Conservation (phyloP, 2,329 filamentous ascomycete genomes). For the Neocatenulostroma microsporum region DNA sequence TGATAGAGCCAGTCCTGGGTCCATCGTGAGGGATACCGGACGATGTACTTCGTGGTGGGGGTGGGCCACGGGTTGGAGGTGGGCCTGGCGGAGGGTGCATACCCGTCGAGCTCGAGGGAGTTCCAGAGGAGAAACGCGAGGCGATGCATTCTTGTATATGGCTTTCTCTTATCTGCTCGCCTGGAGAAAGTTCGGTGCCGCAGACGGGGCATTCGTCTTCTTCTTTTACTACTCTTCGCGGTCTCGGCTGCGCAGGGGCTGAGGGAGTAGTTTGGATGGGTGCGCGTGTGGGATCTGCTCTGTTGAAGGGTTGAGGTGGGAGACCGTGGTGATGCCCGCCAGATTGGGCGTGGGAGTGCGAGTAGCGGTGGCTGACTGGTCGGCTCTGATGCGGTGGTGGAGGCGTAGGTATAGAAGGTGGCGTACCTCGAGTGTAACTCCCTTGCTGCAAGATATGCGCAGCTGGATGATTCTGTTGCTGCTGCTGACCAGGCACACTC, state of each 20-base stretch:
- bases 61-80: conserved; percentile 10
- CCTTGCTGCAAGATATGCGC: no score
- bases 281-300: neutral
- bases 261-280: conserved; percentile 3
- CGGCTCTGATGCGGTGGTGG: conserved; percentile 1
- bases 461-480: neutral
- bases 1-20: no score
- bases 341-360: conserved; percentile 3
- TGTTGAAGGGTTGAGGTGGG: neutral
- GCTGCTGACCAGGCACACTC: neutral
- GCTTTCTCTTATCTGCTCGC: conserved; percentile 34
- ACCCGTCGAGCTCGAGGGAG: conserved; percentile 6
- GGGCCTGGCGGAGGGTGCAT: conserved; percentile 8
- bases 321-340: conserved; percentile 1
- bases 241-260: conserved; percentile 7
- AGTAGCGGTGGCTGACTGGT: conserved; percentile 6
- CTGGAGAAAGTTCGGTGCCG: conserved; percentile 59
- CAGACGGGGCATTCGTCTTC: conserved; percentile 77
- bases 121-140: conserved; percentile 16
- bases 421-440: no score
- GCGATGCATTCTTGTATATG: conserved; percentile 35
- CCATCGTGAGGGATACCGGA: no score
- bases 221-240: conserved; percentile 41
- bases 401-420: neutral
- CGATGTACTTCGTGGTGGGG: conserved; percentile 16